Evolutionary conservation across 2,329 filamentous ascomycete genomes (phyloP).

Genomic region (Botrytis tulipae): DNA sequence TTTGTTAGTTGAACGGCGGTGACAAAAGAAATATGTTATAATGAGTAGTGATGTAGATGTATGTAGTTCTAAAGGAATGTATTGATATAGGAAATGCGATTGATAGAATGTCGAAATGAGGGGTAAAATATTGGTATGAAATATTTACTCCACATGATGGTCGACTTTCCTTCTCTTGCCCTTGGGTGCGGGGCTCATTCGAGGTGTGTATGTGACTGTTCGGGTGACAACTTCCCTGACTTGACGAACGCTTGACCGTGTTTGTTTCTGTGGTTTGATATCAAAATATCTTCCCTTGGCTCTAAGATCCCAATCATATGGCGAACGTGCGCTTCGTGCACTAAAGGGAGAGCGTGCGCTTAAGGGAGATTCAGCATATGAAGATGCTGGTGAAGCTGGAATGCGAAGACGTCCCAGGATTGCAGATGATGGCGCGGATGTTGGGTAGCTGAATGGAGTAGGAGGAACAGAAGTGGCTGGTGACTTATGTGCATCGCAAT

Average conservation of each 20-base stretch:
- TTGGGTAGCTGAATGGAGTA: constrained; percentile 56
- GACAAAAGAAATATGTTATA: constrained; percentile 14
- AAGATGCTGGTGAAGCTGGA: constrained; percentile 71
- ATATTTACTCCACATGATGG: constrained; percentile 39
- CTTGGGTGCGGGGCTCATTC: constrained; percentile 85
- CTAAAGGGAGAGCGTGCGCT: constrained; percentile 71
- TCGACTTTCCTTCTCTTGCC: constrained; percentile 82
- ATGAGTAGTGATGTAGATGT: constrained; percentile 18
- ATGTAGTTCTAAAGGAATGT: not conserved
- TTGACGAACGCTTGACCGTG: constrained; percentile 62
- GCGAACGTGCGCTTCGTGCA: constrained; percentile 60
- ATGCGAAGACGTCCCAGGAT: constrained; percentile 65
- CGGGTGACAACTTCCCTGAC: constrained; percentile 91
- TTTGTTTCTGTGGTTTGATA: constrained; percentile 52
- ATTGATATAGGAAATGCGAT: constrained; percentile 2
- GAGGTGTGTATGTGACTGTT: constrained; percentile 85
- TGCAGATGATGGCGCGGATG: constrained; percentile 59
- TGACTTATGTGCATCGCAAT: constrained; percentile 51
- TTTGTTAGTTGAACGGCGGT: constrained; percentile 1
- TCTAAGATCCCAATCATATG: constrained; percentile 75
- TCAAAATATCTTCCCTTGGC: constrained; percentile 65
- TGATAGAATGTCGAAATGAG: not conserved
- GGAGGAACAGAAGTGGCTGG: constrained; percentile 58
- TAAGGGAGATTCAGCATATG: constrained; percentile 58
- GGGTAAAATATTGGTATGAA: constrained; percentile 6